phyloP scores from a whole-genome alignment of 305 asterid species.

The Solanum hybrid region DNA sequence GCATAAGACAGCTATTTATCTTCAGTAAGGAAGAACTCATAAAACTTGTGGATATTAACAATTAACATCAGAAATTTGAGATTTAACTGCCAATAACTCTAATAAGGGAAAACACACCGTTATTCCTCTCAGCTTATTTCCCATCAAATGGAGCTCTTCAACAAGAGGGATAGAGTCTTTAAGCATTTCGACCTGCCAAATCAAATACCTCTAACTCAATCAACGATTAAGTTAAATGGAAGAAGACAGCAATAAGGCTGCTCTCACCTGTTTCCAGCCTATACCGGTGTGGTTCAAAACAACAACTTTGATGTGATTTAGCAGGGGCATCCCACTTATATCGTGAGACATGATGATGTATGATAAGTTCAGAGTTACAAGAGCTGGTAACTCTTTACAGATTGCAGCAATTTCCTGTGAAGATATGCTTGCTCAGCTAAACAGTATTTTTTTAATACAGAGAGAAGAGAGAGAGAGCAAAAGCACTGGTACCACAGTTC shows the following conservation, averaged over 20 bases:
- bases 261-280: constrained; percentile 66
- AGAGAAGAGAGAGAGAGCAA: background rate
- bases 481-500: background rate
- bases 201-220: constrained; percentile 7
- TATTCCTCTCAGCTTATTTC: constrained; percentile 58
- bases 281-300: constrained; percentile 82
- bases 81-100: constrained; percentile 6
- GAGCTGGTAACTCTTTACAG: constrained; percentile 61
- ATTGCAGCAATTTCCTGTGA: constrained; percentile 69
- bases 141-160: constrained; percentile 90
- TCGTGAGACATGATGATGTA: constrained; percentile 48
- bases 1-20: background rate
- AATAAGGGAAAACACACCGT: constrained; percentile 29
- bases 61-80: background rate
- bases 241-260: constrained; percentile 2
- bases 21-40: background rate
- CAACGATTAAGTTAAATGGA: constrained; percentile 1
- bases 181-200: constrained; percentile 67
- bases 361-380: constrained; percentile 67
- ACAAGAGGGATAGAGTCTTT: constrained; percentile 53
- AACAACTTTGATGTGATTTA: constrained; percentile 48
- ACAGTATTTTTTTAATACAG: background rate
- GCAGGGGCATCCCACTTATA: constrained; percentile 37
- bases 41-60: background rate
- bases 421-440: background rate